Conservation (phyloP, 805 yeast species). For the Clavispora fructus region DNA sequence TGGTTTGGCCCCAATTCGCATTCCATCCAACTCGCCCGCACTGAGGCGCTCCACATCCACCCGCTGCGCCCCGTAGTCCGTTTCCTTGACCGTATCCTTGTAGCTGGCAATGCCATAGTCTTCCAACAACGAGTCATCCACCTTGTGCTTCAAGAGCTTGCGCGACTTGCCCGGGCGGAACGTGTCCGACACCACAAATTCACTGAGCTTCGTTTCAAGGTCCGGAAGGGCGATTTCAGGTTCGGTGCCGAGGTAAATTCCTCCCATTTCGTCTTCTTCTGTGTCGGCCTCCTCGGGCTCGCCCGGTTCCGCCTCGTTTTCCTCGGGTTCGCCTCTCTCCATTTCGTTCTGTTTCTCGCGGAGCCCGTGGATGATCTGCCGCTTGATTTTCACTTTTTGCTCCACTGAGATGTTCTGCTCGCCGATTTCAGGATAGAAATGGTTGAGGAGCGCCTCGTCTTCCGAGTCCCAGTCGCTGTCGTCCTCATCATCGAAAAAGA, state of each 20-base stretch:
- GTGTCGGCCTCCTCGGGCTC: slow-evolving; percentile 7
- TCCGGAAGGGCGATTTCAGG: slow-evolving; percentile 11
- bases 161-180: slow-evolving; percentile 18
- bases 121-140: slow-evolving; percentile 29
- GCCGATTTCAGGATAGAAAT: slow-evolving; percentile 36
- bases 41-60: slow-evolving; percentile 20
- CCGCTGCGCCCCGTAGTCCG: slow-evolving; percentile 24
- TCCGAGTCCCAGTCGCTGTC: slow-evolving; percentile 38
- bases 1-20: slow-evolving; percentile 25
- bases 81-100: slow-evolving; percentile 21
- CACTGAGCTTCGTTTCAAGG: slow-evolving; percentile 15
- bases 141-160: slow-evolving; percentile 24
- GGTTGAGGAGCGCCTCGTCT: slow-evolving; percentile 36
- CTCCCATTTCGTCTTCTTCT: slow-evolving; percentile 20
- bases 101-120: slow-evolving; percentile 36
- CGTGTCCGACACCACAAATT: slow-evolving; percentile 11
- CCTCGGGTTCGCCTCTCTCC: slow-evolving; percentile 4
- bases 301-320: slow-evolving; percentile 9
- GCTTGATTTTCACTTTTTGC: slow-evolving; percentile 31
- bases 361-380: slow-evolving; percentile 23
- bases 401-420: slow-evolving; percentile 28
- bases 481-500: slow-evolving; percentile 24
- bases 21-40: slow-evolving; percentile 29
- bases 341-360: slow-evolving; percentile 8
- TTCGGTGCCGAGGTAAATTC: slow-evolving; percentile 33